These are phyloP conservation scores for Sphagnum fallax DNA, from an alignment of 228 moss, liverwort and hornwort genomes.

Conservation along the genomic window DNA sequence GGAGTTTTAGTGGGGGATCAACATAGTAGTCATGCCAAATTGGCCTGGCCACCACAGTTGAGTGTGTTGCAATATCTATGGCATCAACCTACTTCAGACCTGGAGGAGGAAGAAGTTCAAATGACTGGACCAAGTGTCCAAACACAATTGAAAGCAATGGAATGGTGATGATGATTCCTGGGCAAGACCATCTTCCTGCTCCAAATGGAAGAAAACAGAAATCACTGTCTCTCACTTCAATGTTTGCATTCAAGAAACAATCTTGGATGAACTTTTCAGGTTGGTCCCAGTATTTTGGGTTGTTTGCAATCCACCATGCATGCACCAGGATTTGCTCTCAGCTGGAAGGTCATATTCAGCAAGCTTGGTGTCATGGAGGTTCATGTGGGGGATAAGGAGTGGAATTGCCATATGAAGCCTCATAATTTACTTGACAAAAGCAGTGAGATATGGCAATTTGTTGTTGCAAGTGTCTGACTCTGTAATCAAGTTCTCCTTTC, in stretches of 20 bases:
- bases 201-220: conserved; percentile 73
- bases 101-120: conserved; percentile 43
- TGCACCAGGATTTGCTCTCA: conserved; percentile 79
- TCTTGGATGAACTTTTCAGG: conserved; percentile 74
- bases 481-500: conserved; percentile 49
- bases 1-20: too few relatives aligned
- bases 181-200: conserved; percentile 53
- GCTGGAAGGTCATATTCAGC: conserved; percentile 74
- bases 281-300: conserved; percentile 58
- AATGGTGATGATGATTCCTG: conserved; percentile 68
- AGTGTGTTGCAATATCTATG: conserved; percentile 39
- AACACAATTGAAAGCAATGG: conserved; percentile 45
- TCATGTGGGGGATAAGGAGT: conserved; percentile 78
- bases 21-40: background rate
- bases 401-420: conserved; percentile 82
- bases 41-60: conserved; percentile 36
- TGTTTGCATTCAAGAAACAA: conserved; percentile 51
- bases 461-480: conserved; percentile 60
- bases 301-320: conserved; percentile 84
- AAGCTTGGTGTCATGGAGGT: conserved; percentile 57
- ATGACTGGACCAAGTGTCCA: conserved; percentile 49
- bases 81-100: conserved; percentile 48
- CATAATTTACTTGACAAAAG: conserved; percentile 73
- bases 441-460: conserved; percentile 63
- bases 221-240: conserved; percentile 65